Evolutionary conservation across 495 filamentous ascomycete genomes (phyloP).

Genomic region (Penicillium ochrochloron): DNA sequence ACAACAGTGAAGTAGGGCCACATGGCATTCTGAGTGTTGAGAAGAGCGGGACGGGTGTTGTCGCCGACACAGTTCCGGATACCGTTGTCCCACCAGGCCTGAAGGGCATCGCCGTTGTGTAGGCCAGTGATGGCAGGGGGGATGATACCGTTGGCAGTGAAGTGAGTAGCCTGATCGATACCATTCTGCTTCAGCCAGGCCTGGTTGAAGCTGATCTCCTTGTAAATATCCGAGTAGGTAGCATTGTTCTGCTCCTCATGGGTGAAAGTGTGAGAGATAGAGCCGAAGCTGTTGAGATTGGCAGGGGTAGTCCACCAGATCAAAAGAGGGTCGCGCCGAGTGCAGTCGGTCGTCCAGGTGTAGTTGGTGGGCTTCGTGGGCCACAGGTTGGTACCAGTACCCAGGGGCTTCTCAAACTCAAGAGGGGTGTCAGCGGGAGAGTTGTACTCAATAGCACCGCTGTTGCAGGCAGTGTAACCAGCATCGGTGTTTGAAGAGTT

Average conservation of each 20-base stretch:
- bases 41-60: slow-evolving; percentile 58
- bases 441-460: slow-evolving; percentile 44
- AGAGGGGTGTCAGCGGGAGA: slow-evolving; percentile 50
- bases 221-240: slow-evolving; percentile 59
- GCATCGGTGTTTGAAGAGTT: slow-evolving; percentile 43
- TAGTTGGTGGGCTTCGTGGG: slow-evolving; percentile 50
- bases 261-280: slow-evolving; percentile 67
- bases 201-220: slow-evolving; percentile 64
- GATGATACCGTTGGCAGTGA: slow-evolving; percentile 59
- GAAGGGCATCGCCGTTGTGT: slow-evolving; percentile 66
- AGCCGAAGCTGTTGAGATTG: slow-evolving; percentile 58
- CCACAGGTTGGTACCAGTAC: slow-evolving; percentile 61
- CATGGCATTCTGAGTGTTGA: slow-evolving; percentile 53
- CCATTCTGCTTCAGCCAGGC: slow-evolving; percentile 60
- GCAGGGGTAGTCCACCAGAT: slow-evolving; percentile 51
- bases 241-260: slow-evolving; percentile 64
- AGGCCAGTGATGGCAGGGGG: slow-evolving; percentile 68
- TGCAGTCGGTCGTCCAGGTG: slow-evolving; percentile 53
- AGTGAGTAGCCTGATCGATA: slow-evolving; percentile 45
- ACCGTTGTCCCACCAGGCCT: slow-evolving; percentile 62
- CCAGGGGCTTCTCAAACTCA: slow-evolving; percentile 62
- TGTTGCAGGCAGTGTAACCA: slow-evolving; percentile 37
- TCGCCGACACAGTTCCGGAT: slow-evolving; percentile 66
- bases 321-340: slow-evolving; percentile 52
- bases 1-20: slow-evolving; percentile 61